phyloP scores from a whole-genome alignment of 1,284 basidiomycete species.

The Neolentinus lepideus region DNA sequence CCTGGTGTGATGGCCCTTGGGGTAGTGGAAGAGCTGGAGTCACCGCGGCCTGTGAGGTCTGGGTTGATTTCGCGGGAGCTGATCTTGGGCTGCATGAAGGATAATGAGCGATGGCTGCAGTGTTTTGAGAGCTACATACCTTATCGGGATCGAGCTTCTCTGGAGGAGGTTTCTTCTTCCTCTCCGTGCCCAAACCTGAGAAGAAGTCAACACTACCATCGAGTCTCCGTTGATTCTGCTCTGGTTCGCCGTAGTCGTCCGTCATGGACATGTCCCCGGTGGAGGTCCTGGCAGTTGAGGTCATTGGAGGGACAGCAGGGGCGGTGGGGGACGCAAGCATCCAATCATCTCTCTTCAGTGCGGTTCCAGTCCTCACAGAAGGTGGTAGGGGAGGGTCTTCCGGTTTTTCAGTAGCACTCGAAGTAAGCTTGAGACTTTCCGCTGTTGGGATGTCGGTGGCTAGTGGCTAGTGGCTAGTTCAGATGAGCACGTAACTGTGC shows the following conservation, averaged over 20 bases:
- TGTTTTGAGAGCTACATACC: conserved; percentile 29
- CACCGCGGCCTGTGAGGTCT: conserved; percentile 58
- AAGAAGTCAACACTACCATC: conserved; percentile 77
- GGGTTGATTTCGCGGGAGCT: conserved; percentile 79
- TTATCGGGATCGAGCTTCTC: conserved; percentile 69
- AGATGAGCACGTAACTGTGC: conserved; percentile 5
- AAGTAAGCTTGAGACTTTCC: conserved; percentile 63
- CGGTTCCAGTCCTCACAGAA: conserved; percentile 34
- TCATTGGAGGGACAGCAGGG: conserved; percentile 16
- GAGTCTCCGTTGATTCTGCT: conserved; percentile 36
- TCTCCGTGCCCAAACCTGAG: conserved; percentile 72
- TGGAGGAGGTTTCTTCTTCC: conserved; percentile 56
- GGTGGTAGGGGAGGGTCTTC: conserved; percentile 40
- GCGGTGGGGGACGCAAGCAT: conserved; percentile 60
- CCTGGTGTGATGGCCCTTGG: conserved; percentile 63
- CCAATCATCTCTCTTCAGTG: conserved; percentile 78
- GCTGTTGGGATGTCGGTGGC: conserved; percentile 74
- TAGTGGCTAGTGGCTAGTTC: conserved; percentile 40
- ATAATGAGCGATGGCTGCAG: conserved; percentile 5
- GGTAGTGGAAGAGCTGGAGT: conserved; percentile 43
- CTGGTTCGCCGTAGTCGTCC: conserved; percentile 65
- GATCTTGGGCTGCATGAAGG: conserved; percentile 40
- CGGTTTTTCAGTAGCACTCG: conserved; percentile 38
- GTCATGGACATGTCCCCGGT: conserved; percentile 46
- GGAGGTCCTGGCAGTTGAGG: conserved; percentile 19